Evolutionary conservation across 2,329 filamentous ascomycete genomes (phyloP).

Genomic region (Geosmithia putterillii): DNA sequence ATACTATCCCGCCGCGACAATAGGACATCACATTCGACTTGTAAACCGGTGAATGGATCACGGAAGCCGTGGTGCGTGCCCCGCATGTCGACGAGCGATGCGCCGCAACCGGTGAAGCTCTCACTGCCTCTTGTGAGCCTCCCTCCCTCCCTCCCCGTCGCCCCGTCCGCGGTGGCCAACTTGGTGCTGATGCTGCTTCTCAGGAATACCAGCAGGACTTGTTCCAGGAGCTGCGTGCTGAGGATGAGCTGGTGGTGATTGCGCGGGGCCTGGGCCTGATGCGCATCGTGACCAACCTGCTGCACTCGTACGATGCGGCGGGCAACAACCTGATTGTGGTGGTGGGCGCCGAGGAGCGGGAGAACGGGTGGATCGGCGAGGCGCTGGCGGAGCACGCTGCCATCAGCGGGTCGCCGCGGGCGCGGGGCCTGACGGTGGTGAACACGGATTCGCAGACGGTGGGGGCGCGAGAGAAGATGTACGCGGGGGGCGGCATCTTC

Average conservation of each 20-base stretch:
- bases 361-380: constrained; percentile 96
- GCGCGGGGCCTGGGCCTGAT: constrained; percentile 86
- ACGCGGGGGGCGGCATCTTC: constrained; percentile 78
- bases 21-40: too few relatives aligned
- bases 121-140: constrained; percentile 47
- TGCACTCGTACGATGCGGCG: constrained; percentile 92
- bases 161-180: not conserved
- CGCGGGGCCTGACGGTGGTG: constrained; percentile 77
- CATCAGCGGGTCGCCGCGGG: constrained; percentile 69
- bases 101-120: constrained; percentile 62
- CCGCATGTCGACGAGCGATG: constrained; percentile 40
- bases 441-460: constrained; percentile 93
- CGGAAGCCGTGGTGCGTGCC: constrained; percentile 3
- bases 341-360: constrained; percentile 79
- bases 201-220: constrained; percentile 89
- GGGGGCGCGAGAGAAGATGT: constrained; percentile 79
- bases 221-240: constrained; percentile 76
- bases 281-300: constrained; percentile 85
- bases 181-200: constrained; percentile 6
- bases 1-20: too few relatives aligned
- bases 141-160: not conserved
- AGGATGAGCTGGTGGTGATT: constrained; percentile 89
- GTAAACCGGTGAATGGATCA: not conserved
- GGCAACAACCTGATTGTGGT: constrained; percentile 87
- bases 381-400: constrained; percentile 90